phyloP scores from a whole-genome alignment of 257 asterid genomes.

The Ligustrum vulgare region DNA sequence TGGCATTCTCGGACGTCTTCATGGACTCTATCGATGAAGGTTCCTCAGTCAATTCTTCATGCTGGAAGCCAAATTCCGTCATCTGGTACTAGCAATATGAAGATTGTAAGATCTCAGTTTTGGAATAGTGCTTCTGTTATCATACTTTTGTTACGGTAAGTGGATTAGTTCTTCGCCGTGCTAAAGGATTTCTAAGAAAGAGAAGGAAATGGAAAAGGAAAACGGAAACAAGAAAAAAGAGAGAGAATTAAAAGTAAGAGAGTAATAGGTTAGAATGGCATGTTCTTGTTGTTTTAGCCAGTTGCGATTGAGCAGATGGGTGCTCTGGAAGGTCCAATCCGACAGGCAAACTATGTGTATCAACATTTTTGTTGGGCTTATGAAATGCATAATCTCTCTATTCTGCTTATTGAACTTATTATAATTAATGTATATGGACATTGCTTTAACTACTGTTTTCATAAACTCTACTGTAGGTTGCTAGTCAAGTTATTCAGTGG shows the following conservation, averaged over 20 bases:
- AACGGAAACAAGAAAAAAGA: too few species aligned
- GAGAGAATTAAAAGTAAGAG: too few species aligned
- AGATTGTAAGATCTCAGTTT: slow-evolving; percentile 60
- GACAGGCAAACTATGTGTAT: background rate
- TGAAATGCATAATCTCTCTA: background rate
- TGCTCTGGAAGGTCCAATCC: background rate
- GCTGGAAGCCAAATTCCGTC: slow-evolving; percentile 56
- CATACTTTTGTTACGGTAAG: background rate
- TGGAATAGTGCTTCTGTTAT: slow-evolving; percentile 34
- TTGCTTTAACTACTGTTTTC: background rate
- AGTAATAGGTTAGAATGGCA: background rate
- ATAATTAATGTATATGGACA: background rate
- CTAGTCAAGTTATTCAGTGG: slow-evolving; percentile 89
- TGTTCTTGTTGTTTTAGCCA: background rate
- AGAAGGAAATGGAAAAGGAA: background rate
- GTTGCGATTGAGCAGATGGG: background rate
- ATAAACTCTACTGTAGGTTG: slow-evolving; percentile 48
- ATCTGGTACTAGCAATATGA: slow-evolving; percentile 34
- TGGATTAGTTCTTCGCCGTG: background rate
- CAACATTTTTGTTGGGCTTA: background rate
- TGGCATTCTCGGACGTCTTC: slow-evolving; percentile 95
- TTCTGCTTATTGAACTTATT: background rate
- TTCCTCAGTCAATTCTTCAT: slow-evolving; percentile 74
- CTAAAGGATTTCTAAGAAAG: background rate
- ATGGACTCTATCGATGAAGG: slow-evolving; percentile 82